Conservation (phyloP, 805 yeast genomes). For the Candida ascalaphidarum region DNA sequence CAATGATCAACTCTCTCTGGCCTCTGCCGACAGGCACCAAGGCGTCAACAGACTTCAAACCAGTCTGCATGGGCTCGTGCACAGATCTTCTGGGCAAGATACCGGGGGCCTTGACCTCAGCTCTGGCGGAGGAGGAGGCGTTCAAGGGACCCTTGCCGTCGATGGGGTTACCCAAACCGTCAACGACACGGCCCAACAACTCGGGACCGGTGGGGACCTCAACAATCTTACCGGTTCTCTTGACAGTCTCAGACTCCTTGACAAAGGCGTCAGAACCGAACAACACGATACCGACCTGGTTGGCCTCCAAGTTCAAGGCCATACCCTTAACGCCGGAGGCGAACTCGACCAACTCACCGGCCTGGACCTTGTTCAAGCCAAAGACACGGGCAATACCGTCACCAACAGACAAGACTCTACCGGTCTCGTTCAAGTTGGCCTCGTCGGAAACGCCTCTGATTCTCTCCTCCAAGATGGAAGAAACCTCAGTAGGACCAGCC, state of each 20-base stretch:
- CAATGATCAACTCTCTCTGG: slow-evolving; percentile 99
- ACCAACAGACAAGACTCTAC: slow-evolving; percentile 98
- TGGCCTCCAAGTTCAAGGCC: slow-evolving; percentile 99
- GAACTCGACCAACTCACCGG: slow-evolving; percentile 99
- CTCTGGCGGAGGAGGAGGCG: slow-evolving; percentile 79
- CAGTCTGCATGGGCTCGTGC: slow-evolving; percentile 99
- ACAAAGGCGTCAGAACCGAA: slow-evolving; percentile 99
- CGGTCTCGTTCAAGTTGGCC: slow-evolving; percentile 97
- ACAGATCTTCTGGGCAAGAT: slow-evolving; percentile 98
- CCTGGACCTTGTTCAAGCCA: slow-evolving; percentile 99
- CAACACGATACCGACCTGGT: slow-evolving; percentile 99
- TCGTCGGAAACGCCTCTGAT: slow-evolving; percentile 98
- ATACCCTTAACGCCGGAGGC: slow-evolving; percentile 99
- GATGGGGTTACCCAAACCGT: slow-evolving; percentile 98
- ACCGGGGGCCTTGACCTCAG: slow-evolving; percentile 99
- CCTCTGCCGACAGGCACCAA: slow-evolving; percentile 99
- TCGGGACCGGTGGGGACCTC: slow-evolving; percentile 99
- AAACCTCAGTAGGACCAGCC: slow-evolving; percentile 99
- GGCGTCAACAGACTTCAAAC: slow-evolving; percentile 98
- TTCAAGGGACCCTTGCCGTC: slow-evolving; percentile 99
- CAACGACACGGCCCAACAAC: slow-evolving; percentile 98
- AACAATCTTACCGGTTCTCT: slow-evolving; percentile 99
- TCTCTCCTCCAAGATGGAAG: slow-evolving; percentile 97
- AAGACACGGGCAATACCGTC: slow-evolving; percentile 99
- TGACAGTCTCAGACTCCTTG: slow-evolving; percentile 99